These are phyloP conservation scores for Phyllosticta ampelicida DNA, from an alignment of 2,329 filamentous ascomycete species.

Conservation along the genomic window DNA sequence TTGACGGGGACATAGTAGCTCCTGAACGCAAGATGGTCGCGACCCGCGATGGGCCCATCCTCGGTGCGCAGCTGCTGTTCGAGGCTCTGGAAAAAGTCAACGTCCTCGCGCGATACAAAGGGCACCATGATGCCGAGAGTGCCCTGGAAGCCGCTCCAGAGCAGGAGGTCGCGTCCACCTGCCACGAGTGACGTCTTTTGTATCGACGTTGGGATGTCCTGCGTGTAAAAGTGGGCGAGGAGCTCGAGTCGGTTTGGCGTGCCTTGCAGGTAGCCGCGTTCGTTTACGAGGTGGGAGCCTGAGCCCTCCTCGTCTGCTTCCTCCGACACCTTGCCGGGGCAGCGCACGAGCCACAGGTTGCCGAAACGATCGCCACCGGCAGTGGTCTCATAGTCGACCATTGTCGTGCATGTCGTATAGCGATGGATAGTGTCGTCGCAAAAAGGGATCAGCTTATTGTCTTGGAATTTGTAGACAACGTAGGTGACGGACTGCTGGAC, in stretches of 20 bases:
- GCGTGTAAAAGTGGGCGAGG: conserved; percentile 79
- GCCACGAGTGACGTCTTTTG: conserved; percentile 83
- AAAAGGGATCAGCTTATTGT: conserved; percentile 88
- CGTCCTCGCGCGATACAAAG: conserved; percentile 82
- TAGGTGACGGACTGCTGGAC: conserved; percentile 86
- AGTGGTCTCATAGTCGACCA: conserved; percentile 96
- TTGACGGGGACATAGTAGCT: conserved; percentile 96
- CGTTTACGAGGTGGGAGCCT: conserved; percentile 82
- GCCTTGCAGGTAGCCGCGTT: conserved; percentile 81
- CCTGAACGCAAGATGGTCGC: conserved; percentile 92
- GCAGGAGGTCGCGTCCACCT: conserved; percentile 78
- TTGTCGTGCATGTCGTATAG: conserved; percentile 82
- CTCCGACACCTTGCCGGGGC: conserved; percentile 72
- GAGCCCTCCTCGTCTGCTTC: conserved; percentile 88
- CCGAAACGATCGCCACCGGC: conserved; percentile 97
- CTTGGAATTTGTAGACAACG: conserved; percentile 84
- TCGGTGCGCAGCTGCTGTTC: conserved; percentile 76
- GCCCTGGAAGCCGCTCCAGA: conserved; percentile 92
- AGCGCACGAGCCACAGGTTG: conserved; percentile 87
- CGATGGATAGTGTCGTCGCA: conserved; percentile 80
- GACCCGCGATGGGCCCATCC: conserved; percentile 76
- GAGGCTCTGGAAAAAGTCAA: conserved; percentile 93
- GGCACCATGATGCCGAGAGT: conserved; percentile 90
- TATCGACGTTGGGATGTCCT: conserved; percentile 86
- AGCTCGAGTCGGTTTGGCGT: conserved; percentile 74